Conservation (phyloP, 495 filamentous ascomycete genomes). For the Chaetomium tenue region DNA sequence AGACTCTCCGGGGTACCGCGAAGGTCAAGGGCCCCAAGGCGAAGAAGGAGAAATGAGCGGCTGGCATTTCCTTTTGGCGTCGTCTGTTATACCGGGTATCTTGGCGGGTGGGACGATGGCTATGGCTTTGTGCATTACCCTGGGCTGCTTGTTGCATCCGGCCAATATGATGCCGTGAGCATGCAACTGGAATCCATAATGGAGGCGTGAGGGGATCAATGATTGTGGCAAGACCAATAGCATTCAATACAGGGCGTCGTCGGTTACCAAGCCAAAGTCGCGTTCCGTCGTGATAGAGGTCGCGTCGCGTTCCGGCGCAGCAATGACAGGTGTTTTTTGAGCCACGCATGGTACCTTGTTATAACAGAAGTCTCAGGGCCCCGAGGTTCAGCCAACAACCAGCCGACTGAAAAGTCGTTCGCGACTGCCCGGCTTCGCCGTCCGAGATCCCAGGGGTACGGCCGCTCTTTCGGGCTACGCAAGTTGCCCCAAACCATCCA, state of each 20-base stretch:
- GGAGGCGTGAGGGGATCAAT: conserved; percentile 38
- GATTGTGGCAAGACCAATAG: conserved; percentile 36
- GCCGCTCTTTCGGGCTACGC: too few species aligned
- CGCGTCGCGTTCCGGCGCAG: neutral
- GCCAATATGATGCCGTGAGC: conserved; percentile 28
- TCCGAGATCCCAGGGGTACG: too few species aligned
- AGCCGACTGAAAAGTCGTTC: too few species aligned
- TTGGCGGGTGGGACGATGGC: conserved; percentile 33
- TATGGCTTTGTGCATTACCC: conserved; percentile 40
- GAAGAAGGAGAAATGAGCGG: conserved; percentile 64
- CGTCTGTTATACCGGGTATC: conserved; percentile 31
- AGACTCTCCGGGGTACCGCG: conserved; percentile 95
- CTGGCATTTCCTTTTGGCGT: conserved; percentile 34
- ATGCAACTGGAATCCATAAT: conserved; percentile 31
- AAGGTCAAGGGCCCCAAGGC: conserved; percentile 84
- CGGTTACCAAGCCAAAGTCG: conserved; percentile 21
- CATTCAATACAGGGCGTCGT: conserved; percentile 37
- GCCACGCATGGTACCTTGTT: too few species aligned
- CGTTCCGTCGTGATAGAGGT: neutral
- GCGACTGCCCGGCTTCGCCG: too few species aligned
- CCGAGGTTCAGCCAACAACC: too few species aligned
- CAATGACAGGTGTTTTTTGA: neutral
- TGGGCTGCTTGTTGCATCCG: conserved; percentile 32
- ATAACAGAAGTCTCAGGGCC: too few species aligned
- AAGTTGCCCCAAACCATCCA: too few species aligned